A percentile compares a stretch with the other conserved stretches of the same genome.
phyloP scores from a whole-genome alignment of 2,329 filamentous ascomycete genomes.

The Neonectria ditissima region DNA sequence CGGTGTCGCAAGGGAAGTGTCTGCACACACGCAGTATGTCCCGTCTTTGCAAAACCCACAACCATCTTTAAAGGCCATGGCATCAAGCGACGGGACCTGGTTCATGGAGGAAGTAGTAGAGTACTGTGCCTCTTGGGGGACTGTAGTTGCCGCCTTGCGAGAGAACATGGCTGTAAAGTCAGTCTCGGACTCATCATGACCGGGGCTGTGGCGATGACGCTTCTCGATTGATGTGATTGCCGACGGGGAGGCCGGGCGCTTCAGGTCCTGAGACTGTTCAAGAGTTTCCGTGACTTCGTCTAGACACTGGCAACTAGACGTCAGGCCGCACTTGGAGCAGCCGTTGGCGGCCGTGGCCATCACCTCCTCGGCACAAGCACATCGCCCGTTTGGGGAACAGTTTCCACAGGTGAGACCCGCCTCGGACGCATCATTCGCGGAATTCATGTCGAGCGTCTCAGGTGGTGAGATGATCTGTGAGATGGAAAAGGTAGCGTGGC shows the following conservation, averaged over 20 bases:
- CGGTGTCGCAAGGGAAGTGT: constrained; percentile 60
- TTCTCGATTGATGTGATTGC: constrained; percentile 63
- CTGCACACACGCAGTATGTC: constrained; percentile 85
- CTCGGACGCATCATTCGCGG: constrained; percentile 45
- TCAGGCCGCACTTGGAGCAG: constrained; percentile 75
- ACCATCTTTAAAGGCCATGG: constrained; percentile 69
- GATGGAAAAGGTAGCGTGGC: constrained; percentile 64
- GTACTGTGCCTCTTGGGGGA: constrained; percentile 40
- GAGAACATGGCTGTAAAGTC: constrained; percentile 79
- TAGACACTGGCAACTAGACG: constrained; percentile 73
- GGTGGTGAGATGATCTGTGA: constrained; percentile 69
- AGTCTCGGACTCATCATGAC: constrained; percentile 74
- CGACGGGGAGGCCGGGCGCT: constrained; percentile 63
- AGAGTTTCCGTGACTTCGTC: constrained; percentile 67
- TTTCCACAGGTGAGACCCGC: constrained; percentile 64
- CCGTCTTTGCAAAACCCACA: constrained; percentile 88
- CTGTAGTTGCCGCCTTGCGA: constrained; percentile 52
- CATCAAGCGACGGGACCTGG: constrained; percentile 51
- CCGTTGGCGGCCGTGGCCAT: constrained; percentile 66
- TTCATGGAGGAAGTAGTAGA: constrained; percentile 49
- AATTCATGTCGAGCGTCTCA: constrained; percentile 53
- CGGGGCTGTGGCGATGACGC: constrained; percentile 61
- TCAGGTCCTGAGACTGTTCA: constrained; percentile 54
- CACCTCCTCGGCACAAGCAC: constrained; percentile 70
- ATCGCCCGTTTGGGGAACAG: constrained; percentile 64